A percentile compares a stretch with the other conserved stretches of the same genome.
Conservation (phyloP, 768 basidiomycete species). For the Lyophyllum semitale region DNA sequence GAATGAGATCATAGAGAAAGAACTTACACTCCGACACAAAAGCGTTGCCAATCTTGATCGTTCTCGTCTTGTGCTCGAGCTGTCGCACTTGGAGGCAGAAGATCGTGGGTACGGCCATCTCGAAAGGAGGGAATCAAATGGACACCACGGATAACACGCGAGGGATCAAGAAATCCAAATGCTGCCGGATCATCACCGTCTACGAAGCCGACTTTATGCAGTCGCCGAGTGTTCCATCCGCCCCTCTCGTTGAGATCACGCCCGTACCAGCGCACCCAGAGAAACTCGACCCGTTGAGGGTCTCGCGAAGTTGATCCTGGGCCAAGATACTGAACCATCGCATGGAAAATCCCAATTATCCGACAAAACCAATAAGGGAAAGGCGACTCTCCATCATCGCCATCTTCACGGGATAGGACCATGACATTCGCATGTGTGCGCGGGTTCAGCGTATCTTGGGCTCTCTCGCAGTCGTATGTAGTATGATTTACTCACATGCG, state of each 20-base stretch:
- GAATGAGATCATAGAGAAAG: background rate
- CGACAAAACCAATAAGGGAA: background rate
- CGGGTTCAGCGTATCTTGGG: background rate
- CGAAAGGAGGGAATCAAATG: constrained; percentile 30
- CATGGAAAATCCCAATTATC: background rate
- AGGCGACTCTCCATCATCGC: background rate
- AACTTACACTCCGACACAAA: background rate
- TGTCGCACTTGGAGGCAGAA: too few species aligned
- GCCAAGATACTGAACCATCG: background rate
- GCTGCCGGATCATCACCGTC: constrained; percentile 12
- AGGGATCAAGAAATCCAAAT: constrained; percentile 32
- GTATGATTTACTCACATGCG: background rate
- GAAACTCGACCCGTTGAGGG: too few species aligned
- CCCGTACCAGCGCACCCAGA: too few species aligned
- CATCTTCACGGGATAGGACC: background rate
- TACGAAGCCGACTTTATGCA: constrained; percentile 25
- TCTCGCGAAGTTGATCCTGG: too few species aligned
- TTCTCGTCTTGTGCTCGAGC: too few species aligned
- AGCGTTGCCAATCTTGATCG: too few species aligned
- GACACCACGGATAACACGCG: constrained; percentile 21
- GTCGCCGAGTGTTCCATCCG: background rate
- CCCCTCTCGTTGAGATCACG: background rate
- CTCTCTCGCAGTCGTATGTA: background rate
- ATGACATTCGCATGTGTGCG: background rate
- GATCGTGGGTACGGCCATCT: constrained; percentile 11